These are phyloP conservation scores for Eucalyptus marginata DNA, from an alignment of 345 rosid genomes.

Conservation along the genomic window DNA sequence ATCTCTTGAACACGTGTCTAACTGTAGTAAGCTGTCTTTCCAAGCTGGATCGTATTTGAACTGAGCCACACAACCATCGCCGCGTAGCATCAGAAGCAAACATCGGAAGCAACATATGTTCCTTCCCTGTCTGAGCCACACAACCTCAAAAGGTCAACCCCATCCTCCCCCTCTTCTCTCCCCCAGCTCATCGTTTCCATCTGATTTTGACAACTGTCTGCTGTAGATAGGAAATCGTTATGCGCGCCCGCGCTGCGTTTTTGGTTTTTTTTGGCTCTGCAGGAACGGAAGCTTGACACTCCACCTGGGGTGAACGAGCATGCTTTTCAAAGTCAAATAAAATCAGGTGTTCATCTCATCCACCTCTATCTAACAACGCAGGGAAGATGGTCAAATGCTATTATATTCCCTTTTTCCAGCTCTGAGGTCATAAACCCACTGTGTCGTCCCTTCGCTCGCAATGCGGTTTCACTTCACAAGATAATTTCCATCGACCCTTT, in stretches of 20 bases:
- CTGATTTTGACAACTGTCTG: not conserved
- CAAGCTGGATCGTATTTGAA: not conserved
- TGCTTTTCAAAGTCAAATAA: not conserved
- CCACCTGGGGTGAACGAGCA: not conserved
- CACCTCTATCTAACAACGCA: not conserved
- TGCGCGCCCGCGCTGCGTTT: not conserved
- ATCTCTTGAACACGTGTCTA: not conserved
- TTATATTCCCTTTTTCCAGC: not conserved
- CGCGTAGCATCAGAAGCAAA: not conserved
- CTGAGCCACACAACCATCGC: not conserved
- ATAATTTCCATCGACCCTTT: not conserved
- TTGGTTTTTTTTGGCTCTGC: not conserved
- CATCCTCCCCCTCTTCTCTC: not conserved
- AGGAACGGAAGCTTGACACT: not conserved
- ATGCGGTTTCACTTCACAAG: not conserved
- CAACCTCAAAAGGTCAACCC: not conserved
- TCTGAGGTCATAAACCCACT: not conserved
- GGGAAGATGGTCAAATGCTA: not conserved
- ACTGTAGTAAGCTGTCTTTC: not conserved
- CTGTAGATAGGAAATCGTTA: not conserved
- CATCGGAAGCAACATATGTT: not conserved
- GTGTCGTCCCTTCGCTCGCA: not conserved
- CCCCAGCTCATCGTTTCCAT: not conserved
- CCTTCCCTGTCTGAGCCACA: not conserved
- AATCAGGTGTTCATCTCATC: constrained; percentile 4